A percentile compares a stretch with the other conserved stretches of the same genome.
Evolutionary conservation across 805 yeast species (phyloP).

Genomic region (Aciculoconidium aculeatum): DNA sequence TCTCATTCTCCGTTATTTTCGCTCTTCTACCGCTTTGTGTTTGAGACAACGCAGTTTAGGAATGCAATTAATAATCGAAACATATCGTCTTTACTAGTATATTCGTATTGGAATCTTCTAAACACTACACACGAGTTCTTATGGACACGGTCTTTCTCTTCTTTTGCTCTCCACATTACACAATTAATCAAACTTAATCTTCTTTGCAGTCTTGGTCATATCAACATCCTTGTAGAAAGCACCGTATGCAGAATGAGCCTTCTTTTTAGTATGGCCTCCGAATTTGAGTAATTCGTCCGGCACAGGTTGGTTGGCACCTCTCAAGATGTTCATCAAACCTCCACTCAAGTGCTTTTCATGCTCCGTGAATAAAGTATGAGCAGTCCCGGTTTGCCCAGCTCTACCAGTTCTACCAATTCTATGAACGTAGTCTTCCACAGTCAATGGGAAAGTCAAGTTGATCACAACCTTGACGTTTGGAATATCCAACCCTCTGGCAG

Average conservation of each 20-base stretch:
- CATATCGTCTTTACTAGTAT: too few relatives aligned
- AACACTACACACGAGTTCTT: too few relatives aligned
- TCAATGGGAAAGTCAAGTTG: slow-evolving; percentile 91
- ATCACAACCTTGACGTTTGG: slow-evolving; percentile 96
- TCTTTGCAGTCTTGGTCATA: slow-evolving; percentile 75
- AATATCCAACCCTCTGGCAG: slow-evolving; percentile 95
- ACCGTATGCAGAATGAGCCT: slow-evolving; percentile 96
- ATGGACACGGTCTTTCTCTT: too few relatives aligned
- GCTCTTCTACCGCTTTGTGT: too few relatives aligned
- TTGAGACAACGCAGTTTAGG: too few relatives aligned
- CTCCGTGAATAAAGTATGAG: slow-evolving; percentile 93
- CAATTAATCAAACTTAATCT: slow-evolving; percentile 68
- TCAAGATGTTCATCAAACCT: slow-evolving; percentile 82
- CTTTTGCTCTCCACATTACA: too few relatives aligned
- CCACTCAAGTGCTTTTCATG: slow-evolving; percentile 96
- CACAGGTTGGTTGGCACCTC: slow-evolving; percentile 92
- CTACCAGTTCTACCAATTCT: slow-evolving; percentile 98
- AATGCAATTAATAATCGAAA: too few relatives aligned
- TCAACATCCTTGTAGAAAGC: slow-evolving; percentile 95
- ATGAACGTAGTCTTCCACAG: slow-evolving; percentile 95
- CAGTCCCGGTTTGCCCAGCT: slow-evolving; percentile 92
- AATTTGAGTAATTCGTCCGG: slow-evolving; percentile 93
- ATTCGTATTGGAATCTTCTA: too few relatives aligned
- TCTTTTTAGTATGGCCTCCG: slow-evolving; percentile 97
- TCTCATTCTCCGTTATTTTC: too few relatives aligned